Evolutionary conservation across 257 asterid species (phyloP).

Genomic region (Anisodus acutangulus): DNA sequence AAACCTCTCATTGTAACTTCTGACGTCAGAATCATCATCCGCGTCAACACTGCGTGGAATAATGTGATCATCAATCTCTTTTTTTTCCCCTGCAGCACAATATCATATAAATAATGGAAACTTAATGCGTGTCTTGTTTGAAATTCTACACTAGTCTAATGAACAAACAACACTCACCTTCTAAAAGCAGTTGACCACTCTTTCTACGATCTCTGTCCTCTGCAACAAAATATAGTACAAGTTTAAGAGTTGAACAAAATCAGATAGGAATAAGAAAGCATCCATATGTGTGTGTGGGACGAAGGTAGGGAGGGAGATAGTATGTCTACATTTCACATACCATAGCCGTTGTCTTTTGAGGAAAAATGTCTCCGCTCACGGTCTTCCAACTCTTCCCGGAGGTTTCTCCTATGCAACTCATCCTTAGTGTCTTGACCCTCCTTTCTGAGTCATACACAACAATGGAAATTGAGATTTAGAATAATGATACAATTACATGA

Average conservation of each 20-base stretch:
- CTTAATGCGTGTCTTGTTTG: neutral
- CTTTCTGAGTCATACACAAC: slow-evolving; percentile 45
- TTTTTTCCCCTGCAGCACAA: neutral
- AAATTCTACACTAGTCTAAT: neutral
- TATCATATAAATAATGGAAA: neutral
- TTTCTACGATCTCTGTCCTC: slow-evolving; percentile 92
- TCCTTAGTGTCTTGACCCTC: slow-evolving; percentile 92
- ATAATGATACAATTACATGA: neutral
- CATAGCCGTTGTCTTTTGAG: slow-evolving; percentile 55
- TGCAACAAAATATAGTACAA: slow-evolving; percentile 41
- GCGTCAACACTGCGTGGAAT: slow-evolving; percentile 81
- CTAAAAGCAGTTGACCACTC: slow-evolving; percentile 78
- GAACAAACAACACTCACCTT: slow-evolving; percentile 57
- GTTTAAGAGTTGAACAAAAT: neutral
- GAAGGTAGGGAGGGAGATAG: too few species aligned
- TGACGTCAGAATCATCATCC: slow-evolving; percentile 75
- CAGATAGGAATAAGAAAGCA: neutral
- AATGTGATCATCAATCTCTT: slow-evolving; percentile 63
- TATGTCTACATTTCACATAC: neutral
- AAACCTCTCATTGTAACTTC: slow-evolving; percentile 70
- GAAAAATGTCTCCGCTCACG: slow-evolving; percentile 85
- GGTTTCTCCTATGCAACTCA: slow-evolving; percentile 72
- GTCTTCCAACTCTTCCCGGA: slow-evolving; percentile 77
- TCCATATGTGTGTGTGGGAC: neutral
- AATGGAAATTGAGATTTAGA: neutral